Conservation (phyloP, 495 filamentous ascomycete genomes). For the Aspergillus wentii region DNA sequence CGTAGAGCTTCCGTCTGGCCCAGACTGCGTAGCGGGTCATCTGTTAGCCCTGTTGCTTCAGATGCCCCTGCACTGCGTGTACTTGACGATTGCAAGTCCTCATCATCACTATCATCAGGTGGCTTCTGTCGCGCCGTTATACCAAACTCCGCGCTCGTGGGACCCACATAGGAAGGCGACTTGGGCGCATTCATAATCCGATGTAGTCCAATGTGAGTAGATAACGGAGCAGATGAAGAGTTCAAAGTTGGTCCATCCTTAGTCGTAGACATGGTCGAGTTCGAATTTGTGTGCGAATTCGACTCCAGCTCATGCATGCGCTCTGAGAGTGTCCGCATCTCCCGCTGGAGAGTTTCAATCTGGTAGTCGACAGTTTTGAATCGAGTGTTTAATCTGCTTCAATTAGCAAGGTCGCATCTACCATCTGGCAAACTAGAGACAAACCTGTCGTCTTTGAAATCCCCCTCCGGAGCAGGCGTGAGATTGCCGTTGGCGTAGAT, state of each 20-base stretch:
- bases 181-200: constrained; percentile 34
- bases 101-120: constrained; percentile 12
- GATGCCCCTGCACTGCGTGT: constrained; percentile 18
- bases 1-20: constrained; percentile 60
- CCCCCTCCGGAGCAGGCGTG: constrained; percentile 4
- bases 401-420: neutral
- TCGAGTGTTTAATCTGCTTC: constrained; percentile 13
- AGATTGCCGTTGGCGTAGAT: constrained; percentile 46
- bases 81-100: constrained; percentile 16
- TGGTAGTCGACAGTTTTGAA: constrained; percentile 25
- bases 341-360: constrained; percentile 24
- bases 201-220: constrained; percentile 14
- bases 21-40: constrained; percentile 17
- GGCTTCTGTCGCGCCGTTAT: constrained; percentile 15
- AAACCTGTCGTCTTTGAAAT: constrained; percentile 18
- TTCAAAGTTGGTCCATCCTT: too few species aligned
- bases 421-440: neutral
- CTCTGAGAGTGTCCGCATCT: constrained; percentile 27
- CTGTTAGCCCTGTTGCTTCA: constrained; percentile 5
- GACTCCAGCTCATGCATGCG: constrained; percentile 30
- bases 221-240: constrained; percentile 6
- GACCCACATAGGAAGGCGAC: constrained; percentile 34
- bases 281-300: too few species aligned
- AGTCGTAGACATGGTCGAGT: too few species aligned
- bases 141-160: constrained; percentile 40